A percentile compares a stretch with the other conserved stretches of the same genome.
Conservation (phyloP, 495 filamentous ascomycete species). For the Neurospora sp. region DNA sequence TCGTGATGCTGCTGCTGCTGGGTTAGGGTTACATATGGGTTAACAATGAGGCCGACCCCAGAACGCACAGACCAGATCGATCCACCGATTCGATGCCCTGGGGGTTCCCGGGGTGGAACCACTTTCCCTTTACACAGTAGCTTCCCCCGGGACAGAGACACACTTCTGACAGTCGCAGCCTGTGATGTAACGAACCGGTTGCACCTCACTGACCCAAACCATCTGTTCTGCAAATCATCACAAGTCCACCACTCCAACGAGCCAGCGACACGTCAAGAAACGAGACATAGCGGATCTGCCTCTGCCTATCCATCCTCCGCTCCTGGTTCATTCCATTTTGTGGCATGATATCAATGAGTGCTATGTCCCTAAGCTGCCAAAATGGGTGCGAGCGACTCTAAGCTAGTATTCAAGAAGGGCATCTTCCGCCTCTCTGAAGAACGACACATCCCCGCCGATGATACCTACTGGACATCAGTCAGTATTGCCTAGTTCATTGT, state of each 20-base stretch:
- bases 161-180: background rate
- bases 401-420: constrained; percentile 97
- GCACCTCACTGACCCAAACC: background rate
- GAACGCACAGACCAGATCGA: background rate
- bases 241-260: background rate
- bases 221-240: background rate
- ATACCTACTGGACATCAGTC: constrained; percentile 90
- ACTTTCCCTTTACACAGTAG: background rate
- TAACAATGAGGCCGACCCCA: background rate
- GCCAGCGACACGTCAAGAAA: background rate
- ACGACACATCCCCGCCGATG: constrained; percentile 74
- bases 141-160: background rate
- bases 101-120: background rate
- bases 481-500: constrained; percentile 20
- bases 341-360: constrained; percentile 5
- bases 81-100: background rate
- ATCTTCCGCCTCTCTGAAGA: constrained; percentile 95
- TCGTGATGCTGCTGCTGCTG: constrained; percentile 20
- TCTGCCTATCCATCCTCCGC: background rate
- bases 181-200: constrained; percentile 12
- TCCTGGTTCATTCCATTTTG: background rate
- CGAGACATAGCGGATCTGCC: background rate
- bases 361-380: constrained; percentile 14
- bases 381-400: constrained; percentile 99
- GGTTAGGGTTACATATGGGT: constrained; percentile 16